These are phyloP conservation scores for Daldinia caldariorum DNA, from an alignment of 495 filamentous ascomycete genomes.

Conservation along the genomic window DNA sequence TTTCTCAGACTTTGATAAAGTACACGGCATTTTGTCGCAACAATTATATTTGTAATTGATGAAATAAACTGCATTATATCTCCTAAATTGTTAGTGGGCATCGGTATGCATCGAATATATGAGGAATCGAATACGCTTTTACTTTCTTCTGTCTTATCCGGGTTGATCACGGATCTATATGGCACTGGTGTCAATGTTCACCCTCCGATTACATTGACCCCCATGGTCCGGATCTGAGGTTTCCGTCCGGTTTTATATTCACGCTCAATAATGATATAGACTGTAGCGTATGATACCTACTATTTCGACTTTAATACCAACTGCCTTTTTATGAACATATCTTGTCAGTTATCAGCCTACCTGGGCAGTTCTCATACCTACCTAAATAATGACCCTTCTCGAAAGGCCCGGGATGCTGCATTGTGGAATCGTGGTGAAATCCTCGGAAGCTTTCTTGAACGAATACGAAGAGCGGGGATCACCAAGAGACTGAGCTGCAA, in stretches of 20 bases:
- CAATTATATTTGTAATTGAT: too few species aligned
- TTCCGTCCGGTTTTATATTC: background rate
- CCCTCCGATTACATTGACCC: background rate
- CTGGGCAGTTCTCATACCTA: background rate
- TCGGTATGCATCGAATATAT: background rate
- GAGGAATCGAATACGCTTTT: background rate
- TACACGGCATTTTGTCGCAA: background rate
- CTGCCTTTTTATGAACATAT: background rate
- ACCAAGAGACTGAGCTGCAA: background rate
- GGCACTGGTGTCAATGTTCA: background rate
- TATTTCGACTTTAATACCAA: background rate
- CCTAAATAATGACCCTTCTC: background rate
- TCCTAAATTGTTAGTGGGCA: background rate
- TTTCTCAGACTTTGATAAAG: background rate
- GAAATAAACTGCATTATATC: background rate
- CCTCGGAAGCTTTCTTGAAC: constrained; percentile 20
- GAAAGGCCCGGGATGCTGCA: background rate
- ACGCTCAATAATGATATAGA: background rate
- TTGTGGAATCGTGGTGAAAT: background rate
- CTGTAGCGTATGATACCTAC: background rate
- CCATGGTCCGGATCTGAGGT: background rate
- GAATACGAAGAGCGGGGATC: constrained; percentile 37
- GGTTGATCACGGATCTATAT: background rate
- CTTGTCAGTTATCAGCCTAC: background rate
- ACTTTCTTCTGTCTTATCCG: background rate